A percentile compares a stretch with the other conserved stretches of the same genome.
These are phyloP conservation scores for Ogataea ramenticola DNA, from an alignment of 805 yeast genomes.

Conservation along the genomic window DNA sequence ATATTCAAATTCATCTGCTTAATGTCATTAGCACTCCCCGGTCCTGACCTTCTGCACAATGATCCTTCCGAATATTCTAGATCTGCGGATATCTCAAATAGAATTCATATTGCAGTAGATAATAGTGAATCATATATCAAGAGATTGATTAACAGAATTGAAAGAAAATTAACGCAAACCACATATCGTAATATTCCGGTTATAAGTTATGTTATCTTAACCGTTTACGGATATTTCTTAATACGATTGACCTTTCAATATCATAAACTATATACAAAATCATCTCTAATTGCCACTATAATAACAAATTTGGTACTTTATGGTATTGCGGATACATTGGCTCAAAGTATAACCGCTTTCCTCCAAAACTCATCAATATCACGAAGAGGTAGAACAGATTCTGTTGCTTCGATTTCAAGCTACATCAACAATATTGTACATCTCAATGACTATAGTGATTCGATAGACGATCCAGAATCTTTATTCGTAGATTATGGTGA, in stretches of 20 bases:
- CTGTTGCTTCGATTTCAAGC: not conserved
- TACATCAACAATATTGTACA: constrained; percentile 6
- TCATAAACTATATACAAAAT: constrained; percentile 51
- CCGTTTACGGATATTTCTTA: constrained; percentile 41
- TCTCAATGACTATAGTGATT: not conserved
- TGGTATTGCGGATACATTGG: constrained; percentile 88
- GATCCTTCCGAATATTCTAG: not conserved
- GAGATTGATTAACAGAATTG: not conserved
- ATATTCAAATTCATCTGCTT: no score
- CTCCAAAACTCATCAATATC: constrained; percentile 2
- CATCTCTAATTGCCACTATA: constrained; percentile 70
- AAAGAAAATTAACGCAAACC: constrained; percentile 8
- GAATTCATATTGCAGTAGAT: no score
- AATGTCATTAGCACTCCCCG: not conserved
- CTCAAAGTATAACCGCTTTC: constrained; percentile 56
- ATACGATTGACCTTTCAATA: constrained; percentile 50
- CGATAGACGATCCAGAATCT: constrained; percentile 10
- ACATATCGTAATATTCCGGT: constrained; percentile 43
- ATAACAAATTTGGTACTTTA: constrained; percentile 73
- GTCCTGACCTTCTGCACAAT: not conserved
- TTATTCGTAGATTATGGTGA: constrained; percentile 30
- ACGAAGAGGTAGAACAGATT: not conserved
- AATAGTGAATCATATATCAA: not conserved
- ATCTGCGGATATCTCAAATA: not conserved
- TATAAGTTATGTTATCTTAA: constrained; percentile 46